Evolutionary conservation across 148 eudicot species (phyloP), one percentile per base, ranked within the genome.

Genomic region (Silene conica): DNA sequence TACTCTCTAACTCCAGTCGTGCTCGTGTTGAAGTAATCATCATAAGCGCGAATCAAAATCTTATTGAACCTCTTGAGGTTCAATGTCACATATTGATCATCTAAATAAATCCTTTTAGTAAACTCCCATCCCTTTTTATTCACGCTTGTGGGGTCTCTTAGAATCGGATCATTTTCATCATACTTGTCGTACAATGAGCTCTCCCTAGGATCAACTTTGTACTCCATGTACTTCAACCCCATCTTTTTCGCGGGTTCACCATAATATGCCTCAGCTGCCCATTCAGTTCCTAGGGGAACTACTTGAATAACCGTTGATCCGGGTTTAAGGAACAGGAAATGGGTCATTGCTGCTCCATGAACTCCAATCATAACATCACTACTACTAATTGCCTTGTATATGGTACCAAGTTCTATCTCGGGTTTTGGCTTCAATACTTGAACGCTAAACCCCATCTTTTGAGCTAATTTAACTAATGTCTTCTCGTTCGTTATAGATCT

Each of bases 261-360:
- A 41, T 89, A 92, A 20, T 89, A 94, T 69, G 85, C 88, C 78
- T 90, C 93, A 2, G 98, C 86, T 0, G 96, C 86, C 98, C 98
- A 89, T 1, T 87, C 90, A 0, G 96, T 88, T 22, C 98, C 98
- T 0, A 94, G 80, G 0, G 98, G 98, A 19, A 92, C 55, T 25
- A 94, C 80, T 78, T 91, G 98, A 10, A 94, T 85, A 38, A 91
- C 81, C 18, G 86, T 82, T 7, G 82, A 81, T 1, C 85, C 83
- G 0, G 93, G 89, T 45, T 58, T 85, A 79, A 92, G 76, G 77
- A 94, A 94, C 31, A 94, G 85, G 56, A 91, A 86, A 79, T 94
- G 97, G 43, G 92, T 86, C 92, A 91, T 86, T 67, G 96, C 96
- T 8, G 98, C 98, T 54, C 98, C 98, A 50, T 94, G 98, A 70